Evolutionary conservation across 768 basidiomycete species (phyloP).

Genomic region (Xerocomus potaroensis): DNA sequence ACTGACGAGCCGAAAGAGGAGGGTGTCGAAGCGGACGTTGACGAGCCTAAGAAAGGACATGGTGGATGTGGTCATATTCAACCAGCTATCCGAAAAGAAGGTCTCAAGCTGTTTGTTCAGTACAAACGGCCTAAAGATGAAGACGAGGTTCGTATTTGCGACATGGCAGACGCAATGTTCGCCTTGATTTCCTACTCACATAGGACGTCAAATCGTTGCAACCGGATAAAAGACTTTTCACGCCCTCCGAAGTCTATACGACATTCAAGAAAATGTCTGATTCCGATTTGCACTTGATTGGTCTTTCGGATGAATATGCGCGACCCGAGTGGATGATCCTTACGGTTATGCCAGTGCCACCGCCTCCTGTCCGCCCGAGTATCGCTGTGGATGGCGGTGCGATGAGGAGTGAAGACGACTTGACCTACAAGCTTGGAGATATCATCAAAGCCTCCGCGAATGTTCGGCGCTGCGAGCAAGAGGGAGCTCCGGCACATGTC

Average conservation of each 20-base stretch:
- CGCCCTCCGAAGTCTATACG: slow-evolving; percentile 86
- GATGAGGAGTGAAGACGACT: slow-evolving; percentile 95
- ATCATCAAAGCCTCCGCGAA: slow-evolving; percentile 95
- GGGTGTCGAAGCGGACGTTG: slow-evolving; percentile 57
- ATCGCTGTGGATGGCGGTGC: slow-evolving; percentile 96
- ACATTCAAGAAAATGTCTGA: slow-evolving; percentile 96
- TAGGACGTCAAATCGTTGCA: slow-evolving; percentile 79
- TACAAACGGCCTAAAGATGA: slow-evolving; percentile 95
- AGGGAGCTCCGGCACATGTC: slow-evolving; percentile 94
- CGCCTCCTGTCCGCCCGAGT: slow-evolving; percentile 96
- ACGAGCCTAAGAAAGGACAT: slow-evolving; percentile 82
- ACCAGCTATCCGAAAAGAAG: slow-evolving; percentile 89
- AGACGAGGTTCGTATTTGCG: slow-evolving; percentile 69
- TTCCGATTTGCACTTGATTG: slow-evolving; percentile 81
- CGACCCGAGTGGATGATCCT: slow-evolving; percentile 99
- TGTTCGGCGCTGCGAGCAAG: slow-evolving; percentile 88
- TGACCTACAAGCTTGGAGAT: slow-evolving; percentile 97
- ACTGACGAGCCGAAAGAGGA: slow-evolving; percentile 87
- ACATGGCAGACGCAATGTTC: slow-evolving; percentile 1
- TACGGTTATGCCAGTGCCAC: slow-evolving; percentile 95
- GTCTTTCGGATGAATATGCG: slow-evolving; percentile 92
- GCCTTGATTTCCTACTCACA: slow-evolving; percentile 2
- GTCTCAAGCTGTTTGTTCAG: slow-evolving; percentile 88
- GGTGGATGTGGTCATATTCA: slow-evolving; percentile 96
- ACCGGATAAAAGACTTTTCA: slow-evolving; percentile 78